Conservation (phyloP, 2,329 filamentous ascomycete genomes). For the Tolypocladium paradoxum region DNA sequence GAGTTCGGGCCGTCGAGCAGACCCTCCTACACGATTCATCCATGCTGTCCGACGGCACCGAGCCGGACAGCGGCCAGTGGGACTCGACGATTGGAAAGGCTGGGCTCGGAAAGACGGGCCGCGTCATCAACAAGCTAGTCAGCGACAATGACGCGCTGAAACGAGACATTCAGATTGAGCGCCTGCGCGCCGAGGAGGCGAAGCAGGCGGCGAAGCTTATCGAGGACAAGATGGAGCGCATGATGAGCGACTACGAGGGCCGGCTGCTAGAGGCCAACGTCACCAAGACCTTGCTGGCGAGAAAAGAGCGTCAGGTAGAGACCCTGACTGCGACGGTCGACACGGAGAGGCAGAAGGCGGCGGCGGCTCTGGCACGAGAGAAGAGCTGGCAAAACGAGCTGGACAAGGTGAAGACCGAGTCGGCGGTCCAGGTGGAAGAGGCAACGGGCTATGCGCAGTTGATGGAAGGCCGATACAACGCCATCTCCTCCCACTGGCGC, state of each 20-base stretch:
- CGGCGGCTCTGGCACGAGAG: conserved; percentile 49
- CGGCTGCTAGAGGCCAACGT: conserved; percentile 59
- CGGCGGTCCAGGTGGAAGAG: conserved; percentile 53
- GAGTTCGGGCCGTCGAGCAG: conserved; percentile 19
- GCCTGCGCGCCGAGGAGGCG: conserved; percentile 57
- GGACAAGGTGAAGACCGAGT: conserved; percentile 49
- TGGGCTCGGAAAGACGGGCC: conserved; percentile 61
- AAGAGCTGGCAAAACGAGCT: conserved; percentile 51
- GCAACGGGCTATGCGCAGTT: conserved; percentile 54
- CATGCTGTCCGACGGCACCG: conserved; percentile 20
- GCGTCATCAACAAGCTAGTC: conserved; percentile 72
- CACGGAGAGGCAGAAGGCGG: conserved; percentile 50
- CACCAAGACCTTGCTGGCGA: conserved; percentile 57
- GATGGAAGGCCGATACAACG: conserved; percentile 60
- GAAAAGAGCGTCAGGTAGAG: conserved; percentile 66
- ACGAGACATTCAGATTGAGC: conserved; percentile 59
- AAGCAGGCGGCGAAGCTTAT: conserved; percentile 55
- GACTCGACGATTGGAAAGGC: conserved; percentile 61
- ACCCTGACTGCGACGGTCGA: conserved; percentile 54
- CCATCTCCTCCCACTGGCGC: conserved; percentile 55
- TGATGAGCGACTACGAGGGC: conserved; percentile 58
- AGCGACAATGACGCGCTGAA: conserved; percentile 71
- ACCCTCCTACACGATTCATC: conserved; percentile 14
- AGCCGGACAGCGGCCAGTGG: conserved; percentile 34
- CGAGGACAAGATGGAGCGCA: conserved; percentile 61